These are phyloP conservation scores for Arabis alpina DNA, from an alignment of 345 rosid genomes.

Conservation along the genomic window DNA sequence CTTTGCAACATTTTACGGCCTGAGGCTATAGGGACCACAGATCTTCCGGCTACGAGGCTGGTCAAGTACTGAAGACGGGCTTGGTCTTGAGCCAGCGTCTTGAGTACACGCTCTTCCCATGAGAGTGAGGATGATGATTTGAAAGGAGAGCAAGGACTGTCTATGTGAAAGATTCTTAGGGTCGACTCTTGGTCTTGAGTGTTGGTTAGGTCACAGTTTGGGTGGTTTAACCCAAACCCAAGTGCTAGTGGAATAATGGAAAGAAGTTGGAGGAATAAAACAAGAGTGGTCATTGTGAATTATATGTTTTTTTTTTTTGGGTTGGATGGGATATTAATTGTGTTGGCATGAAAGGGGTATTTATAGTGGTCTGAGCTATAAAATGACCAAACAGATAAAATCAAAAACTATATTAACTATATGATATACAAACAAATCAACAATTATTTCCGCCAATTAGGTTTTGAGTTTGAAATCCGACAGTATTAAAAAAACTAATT, in stretches of 20 bases:
- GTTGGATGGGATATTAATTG: constrained; percentile 31
- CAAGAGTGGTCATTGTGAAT: constrained; percentile 34
- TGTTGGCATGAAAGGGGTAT: constrained; percentile 37
- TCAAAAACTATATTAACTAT: constrained; percentile 4
- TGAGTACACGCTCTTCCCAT: constrained; percentile 79
- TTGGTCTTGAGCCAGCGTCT: constrained; percentile 71
- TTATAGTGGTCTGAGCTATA: constrained; percentile 40
- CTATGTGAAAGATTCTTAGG: constrained; percentile 73
- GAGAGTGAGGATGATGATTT: constrained; percentile 62
- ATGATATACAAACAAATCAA: constrained; percentile 20
- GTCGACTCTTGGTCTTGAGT: constrained; percentile 58
- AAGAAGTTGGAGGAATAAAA: constrained; percentile 41
- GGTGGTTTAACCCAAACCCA: constrained; percentile 48
- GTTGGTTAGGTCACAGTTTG: constrained; percentile 50
- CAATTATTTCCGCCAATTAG: neutral
- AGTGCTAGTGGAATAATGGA: constrained; percentile 41
- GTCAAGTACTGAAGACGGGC: constrained; percentile 68
- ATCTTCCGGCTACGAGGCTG: constrained; percentile 67
- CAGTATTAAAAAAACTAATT: neutral
- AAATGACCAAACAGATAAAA: constrained; percentile 19
- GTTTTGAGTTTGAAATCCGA: neutral
- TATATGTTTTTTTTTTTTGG: constrained; percentile 21
- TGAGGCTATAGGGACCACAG: constrained; percentile 84
- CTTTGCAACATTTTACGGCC: constrained; percentile 82
- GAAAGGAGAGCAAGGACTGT: constrained; percentile 85